Conservation (phyloP, 2,329 filamentous ascomycete species). For the Mycogone perniciosa region DNA sequence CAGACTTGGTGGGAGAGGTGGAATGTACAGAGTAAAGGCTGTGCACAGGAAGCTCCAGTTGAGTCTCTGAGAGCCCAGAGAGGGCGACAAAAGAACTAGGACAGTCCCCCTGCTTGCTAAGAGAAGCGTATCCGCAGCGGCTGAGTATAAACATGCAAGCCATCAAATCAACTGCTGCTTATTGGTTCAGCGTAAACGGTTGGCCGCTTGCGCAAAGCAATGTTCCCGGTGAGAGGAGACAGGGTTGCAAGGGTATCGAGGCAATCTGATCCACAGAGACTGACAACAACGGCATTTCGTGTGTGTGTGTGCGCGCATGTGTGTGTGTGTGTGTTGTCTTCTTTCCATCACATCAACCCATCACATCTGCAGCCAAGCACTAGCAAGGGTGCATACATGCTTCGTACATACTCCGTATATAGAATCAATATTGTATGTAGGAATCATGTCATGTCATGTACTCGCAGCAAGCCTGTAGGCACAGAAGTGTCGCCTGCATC, state of each 20-base stretch:
- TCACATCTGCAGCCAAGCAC: too few relatives aligned
- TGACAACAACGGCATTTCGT: too few relatives aligned
- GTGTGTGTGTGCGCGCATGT: too few relatives aligned
- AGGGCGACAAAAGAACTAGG: slow-evolving; percentile 1
- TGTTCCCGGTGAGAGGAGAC: not conserved
- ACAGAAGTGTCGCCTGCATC: too few relatives aligned
- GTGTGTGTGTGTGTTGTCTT: too few relatives aligned
- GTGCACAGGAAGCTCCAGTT: not conserved
- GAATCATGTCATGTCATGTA: too few relatives aligned
- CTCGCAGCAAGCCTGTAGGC: too few relatives aligned
- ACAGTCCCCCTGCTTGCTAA: not conserved
- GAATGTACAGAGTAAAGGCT: not conserved
- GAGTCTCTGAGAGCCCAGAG: not conserved
- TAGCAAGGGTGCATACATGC: too few relatives aligned
- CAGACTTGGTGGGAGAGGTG: not conserved
- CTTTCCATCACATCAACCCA: too few relatives aligned
- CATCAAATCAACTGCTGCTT: not conserved
- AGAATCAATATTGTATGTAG: too few relatives aligned
- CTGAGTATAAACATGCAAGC: not conserved
- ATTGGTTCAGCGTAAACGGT: not conserved
- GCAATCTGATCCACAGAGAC: too few relatives aligned
- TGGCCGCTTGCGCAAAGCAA: not conserved
- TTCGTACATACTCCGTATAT: too few relatives aligned
- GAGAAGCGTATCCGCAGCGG: not conserved
- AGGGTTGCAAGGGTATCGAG: not conserved